Base-by-base conservation (phyloP, 495 filamentous ascomycete species). In the Hyaloscypha hepaticicola region DNA sequence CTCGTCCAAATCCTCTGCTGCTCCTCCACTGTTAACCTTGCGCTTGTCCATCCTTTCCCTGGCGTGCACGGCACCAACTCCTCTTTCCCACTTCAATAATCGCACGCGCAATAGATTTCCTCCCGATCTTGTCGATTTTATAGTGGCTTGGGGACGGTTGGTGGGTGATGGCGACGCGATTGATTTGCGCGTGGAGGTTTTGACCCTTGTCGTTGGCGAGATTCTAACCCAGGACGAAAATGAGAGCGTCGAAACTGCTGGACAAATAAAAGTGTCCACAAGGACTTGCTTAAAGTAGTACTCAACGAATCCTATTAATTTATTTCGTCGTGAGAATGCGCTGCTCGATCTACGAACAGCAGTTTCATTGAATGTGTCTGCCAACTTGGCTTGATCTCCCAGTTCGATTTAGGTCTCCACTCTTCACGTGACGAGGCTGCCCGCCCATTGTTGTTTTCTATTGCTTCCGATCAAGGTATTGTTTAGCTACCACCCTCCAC, bases 31-130 rank as follows among this genome's bases (percentile, higher is more conserved):
- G 61, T 72, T 74, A 26, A 81, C 82, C 73, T 89, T 90, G 59
- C 89, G 84, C 80, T 91, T 92, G 62, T 86, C 87, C 88, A 90
- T 90, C 50, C 68, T 61, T 58, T 72, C 38, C 38, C 38, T 45
- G 38, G 38, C 55, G 4, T 33, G 31, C 63, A 19, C 25, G 21
- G 38, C 45, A 16, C 26, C 27, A 27, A n/a, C 38, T 4, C 38
- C 19, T 45, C 38, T 45, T 45, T 19, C 38, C 19, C 38, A 45
- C 6, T 45, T 45, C 38, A 16, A 45, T 4, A 45, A 45, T 45
- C 38, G 38, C 38, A 45, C 38, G 38, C 38, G 38, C 38, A 16
- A 45, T 19, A 45, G 38, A 45, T 45, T 31, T 11, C 53, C 26
- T 56, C 53, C 12, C n/a, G 22, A 26, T 3, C 22, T 56, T 56